phyloP scores from a whole-genome alignment of 164 flowering plant genomes.

The Vitis rotundifolia region DNA sequence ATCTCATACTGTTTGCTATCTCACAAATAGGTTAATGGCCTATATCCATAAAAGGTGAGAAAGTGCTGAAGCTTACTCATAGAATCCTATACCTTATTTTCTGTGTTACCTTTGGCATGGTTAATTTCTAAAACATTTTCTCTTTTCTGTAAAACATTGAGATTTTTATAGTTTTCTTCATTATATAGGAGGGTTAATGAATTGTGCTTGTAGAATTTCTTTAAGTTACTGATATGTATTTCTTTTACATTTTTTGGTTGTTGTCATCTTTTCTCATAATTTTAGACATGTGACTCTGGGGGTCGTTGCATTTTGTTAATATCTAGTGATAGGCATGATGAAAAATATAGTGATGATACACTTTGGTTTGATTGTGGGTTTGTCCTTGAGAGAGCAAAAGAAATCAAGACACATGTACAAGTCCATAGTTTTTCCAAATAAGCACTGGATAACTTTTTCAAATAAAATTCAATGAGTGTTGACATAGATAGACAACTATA shows the following conservation, averaged over 20 bases:
- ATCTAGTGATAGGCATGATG: not conserved
- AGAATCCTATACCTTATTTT: not conserved
- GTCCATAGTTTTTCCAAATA: too few species aligned
- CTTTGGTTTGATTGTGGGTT: not conserved
- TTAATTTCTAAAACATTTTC: not conserved
- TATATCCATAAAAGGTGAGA: conserved; percentile 78
- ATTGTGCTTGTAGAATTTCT: not conserved
- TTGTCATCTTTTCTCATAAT: not conserved
- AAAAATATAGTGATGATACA: not conserved
- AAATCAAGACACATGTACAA: too few species aligned
- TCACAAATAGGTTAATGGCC: conserved; percentile 73
- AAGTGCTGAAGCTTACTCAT: not conserved
- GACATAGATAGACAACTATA: too few species aligned
- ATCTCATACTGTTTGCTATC: conserved; percentile 72
- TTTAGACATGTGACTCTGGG: not conserved
- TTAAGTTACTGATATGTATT: not conserved
- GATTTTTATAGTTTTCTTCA: not conserved
- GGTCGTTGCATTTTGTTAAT: not conserved
- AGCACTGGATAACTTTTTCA: too few species aligned
- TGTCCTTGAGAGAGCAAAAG: too few species aligned
- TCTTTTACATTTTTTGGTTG: not conserved
- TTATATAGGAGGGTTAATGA: not conserved
- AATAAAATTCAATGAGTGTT: too few species aligned
- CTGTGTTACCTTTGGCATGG: not conserved
- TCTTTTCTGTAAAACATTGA: not conserved